phyloP scores from a whole-genome alignment of 371 early-diverging fungal species.

The Mucor irregularis region DNA sequence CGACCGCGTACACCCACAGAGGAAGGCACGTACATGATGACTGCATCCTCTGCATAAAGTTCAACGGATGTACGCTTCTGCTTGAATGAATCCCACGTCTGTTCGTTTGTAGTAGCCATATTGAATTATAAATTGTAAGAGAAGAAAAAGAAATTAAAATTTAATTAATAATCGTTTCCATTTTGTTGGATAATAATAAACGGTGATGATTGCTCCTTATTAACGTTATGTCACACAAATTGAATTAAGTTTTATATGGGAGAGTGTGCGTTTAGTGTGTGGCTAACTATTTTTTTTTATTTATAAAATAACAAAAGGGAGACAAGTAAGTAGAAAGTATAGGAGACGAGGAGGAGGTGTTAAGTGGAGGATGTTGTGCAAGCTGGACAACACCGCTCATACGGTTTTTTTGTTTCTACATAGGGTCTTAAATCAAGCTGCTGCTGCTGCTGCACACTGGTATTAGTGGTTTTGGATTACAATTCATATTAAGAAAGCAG shows the following conservation, averaged over 20 bases:
- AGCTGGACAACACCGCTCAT: constrained; percentile 21
- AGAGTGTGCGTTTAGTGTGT: too few species aligned
- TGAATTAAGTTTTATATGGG: background rate
- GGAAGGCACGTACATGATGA: constrained; percentile 43
- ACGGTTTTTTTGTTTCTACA: constrained; percentile 6
- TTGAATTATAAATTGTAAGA: constrained; percentile 2
- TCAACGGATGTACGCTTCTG: constrained; percentile 33
- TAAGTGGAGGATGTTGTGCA: constrained; percentile 4
- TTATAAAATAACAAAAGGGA: background rate
- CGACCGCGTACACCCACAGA: constrained; percentile 36
- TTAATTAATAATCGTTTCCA: background rate
- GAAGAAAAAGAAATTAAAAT: background rate
- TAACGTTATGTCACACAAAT: background rate
- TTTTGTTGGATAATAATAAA: background rate
- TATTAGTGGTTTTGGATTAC: background rate
- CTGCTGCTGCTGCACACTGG: background rate
- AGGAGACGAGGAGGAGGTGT: background rate
- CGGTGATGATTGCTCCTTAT: background rate
- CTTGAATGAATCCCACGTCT: constrained; percentile 38
- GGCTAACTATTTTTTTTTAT: background rate
- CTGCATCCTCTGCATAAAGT: constrained; percentile 40
- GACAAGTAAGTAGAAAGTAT: too few species aligned
- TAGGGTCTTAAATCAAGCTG: background rate
- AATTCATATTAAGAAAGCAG: background rate
- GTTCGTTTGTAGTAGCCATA: background rate